These are phyloP conservation scores for Penicillium daleae DNA, from an alignment of 495 filamentous ascomycete genomes.

Conservation along the genomic window DNA sequence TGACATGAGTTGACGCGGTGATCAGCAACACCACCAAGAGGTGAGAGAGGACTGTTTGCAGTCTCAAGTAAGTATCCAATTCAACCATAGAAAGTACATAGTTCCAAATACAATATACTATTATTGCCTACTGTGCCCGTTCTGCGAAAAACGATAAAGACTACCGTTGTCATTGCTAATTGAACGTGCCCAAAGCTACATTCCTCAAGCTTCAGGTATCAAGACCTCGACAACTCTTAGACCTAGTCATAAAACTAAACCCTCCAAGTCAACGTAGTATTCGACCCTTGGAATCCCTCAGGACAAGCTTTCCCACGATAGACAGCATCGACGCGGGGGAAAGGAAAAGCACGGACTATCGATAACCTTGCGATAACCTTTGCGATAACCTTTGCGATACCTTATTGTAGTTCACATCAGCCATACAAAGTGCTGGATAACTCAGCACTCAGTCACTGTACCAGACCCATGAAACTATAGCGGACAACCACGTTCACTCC, in stretches of 20 bases:
- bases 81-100: too few relatives aligned
- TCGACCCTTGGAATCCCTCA: neutral
- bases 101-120: too few relatives aligned
- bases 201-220: too few relatives aligned
- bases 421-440: neutral
- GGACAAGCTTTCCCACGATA: neutral
- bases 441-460: neutral
- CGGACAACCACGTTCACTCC: neutral
- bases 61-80: neutral
- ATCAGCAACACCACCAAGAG: neutral
- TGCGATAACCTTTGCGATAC: too few relatives aligned
- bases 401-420: neutral
- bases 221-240: neutral
- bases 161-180: too few relatives aligned
- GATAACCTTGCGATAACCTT: constrained; percentile 1
- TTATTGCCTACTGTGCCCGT: too few relatives aligned
- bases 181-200: too few relatives aligned
- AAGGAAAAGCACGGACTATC: neutral
- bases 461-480: neutral
- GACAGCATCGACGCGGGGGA: neutral
- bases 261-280: neutral
- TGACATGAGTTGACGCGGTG: neutral
- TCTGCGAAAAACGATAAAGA: too few relatives aligned
- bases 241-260: neutral
- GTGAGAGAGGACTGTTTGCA: neutral